Conservation (phyloP, 768 basidiomycete species). For the Mycena belliarum region DNA sequence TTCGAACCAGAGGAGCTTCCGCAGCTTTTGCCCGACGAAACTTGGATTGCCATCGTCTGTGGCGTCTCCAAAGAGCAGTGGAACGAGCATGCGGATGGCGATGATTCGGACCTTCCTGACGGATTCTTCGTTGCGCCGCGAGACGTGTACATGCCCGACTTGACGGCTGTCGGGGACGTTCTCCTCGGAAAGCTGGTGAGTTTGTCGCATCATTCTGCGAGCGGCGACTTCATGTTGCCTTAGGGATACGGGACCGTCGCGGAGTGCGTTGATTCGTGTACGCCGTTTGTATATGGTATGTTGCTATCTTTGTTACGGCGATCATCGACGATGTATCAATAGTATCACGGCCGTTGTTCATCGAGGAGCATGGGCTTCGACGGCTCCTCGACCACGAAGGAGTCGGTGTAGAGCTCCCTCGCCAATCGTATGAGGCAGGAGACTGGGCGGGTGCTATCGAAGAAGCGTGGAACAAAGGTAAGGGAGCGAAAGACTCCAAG, state of each 20-base stretch:
- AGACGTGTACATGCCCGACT: constrained; percentile 82
- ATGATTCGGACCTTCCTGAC: constrained; percentile 51
- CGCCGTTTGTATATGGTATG: constrained; percentile 77
- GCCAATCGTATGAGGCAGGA: constrained; percentile 67
- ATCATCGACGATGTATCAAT: not conserved
- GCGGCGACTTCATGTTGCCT: not conserved
- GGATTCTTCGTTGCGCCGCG: constrained; percentile 75
- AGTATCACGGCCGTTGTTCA: constrained; percentile 79
- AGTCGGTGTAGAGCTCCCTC: constrained; percentile 67
- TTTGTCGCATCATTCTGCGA: constrained; percentile 11
- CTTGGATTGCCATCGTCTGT: constrained; percentile 82
- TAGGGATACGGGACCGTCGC: constrained; percentile 84
- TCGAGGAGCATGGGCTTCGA: constrained; percentile 78
- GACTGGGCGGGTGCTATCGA: constrained; percentile 65
- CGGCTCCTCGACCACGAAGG: constrained; percentile 64
- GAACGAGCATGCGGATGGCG: constrained; percentile 34
- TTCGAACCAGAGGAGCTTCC: constrained; percentile 28
- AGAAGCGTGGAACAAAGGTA: constrained; percentile 58
- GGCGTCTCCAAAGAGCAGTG: constrained; percentile 65
- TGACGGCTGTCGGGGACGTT: constrained; percentile 73
- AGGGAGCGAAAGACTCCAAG: constrained; percentile 47
- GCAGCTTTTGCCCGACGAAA: constrained; percentile 59
- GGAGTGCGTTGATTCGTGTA: constrained; percentile 74
- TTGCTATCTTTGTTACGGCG: not conserved
- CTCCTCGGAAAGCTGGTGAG: constrained; percentile 76